Percentiles rank a stretch among this genome's conserved stretches.
Conservation (phyloP, 441 rosid species). For the Pelargonium fulgidum region DNA sequence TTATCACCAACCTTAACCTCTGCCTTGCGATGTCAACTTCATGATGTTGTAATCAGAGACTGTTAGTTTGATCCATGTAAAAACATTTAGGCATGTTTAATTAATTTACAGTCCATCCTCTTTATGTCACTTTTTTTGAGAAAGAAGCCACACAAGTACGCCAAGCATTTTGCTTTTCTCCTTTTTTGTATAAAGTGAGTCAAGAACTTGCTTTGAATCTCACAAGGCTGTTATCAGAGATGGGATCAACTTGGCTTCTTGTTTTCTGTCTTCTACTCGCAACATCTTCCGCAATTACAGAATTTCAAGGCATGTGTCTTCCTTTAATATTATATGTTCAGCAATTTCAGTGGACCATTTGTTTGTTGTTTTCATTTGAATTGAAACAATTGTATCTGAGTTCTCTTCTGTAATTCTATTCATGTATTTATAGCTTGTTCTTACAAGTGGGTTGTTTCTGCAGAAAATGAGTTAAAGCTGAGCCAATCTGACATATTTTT, state of each 20-base stretch:
- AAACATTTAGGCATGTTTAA: slow-evolving; percentile 2
- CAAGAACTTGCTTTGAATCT: neutral
- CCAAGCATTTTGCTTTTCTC: slow-evolving; percentile 7
- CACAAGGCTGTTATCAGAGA: slow-evolving; percentile 1
- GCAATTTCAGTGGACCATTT: neutral
- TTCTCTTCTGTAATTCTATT: neutral
- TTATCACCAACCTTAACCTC: neutral
- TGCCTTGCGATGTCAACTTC: neutral
- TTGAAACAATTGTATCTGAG: neutral
- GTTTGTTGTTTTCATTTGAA: neutral
- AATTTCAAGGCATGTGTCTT: slow-evolving; percentile 11
- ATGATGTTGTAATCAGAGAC: neutral
- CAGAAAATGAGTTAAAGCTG: slow-evolving; percentile 15
- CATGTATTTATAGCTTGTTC: neutral
- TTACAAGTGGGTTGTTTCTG: slow-evolving; percentile 1
- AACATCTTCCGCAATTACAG: slow-evolving; percentile 3
- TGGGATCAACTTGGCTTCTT: neutral
- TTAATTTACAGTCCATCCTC: neutral
- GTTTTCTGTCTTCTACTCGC: slow-evolving; percentile 10
- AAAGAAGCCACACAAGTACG: neutral
- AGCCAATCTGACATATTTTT: neutral
- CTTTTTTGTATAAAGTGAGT: neutral
- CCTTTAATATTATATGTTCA: neutral
- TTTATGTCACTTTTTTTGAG: neutral
- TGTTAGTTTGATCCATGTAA: slow-evolving; percentile 17